Conservation (phyloP, 257 asterid species). For the Fraxinus pennsylvanica region DNA sequence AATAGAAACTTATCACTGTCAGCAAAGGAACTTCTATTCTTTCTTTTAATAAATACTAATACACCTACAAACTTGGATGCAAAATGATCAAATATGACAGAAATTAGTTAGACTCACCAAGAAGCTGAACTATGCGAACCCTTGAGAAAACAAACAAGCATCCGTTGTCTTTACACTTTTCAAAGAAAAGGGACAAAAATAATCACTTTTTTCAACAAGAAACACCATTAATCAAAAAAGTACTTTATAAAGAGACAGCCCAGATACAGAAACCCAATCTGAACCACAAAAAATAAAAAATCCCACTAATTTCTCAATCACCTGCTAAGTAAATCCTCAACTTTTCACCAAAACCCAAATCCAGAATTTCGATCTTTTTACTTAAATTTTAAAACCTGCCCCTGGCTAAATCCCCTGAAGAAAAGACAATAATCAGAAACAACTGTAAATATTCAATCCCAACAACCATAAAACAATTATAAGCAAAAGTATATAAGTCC, state of each 20-base stretch:
- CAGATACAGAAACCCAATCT: constrained; percentile 20
- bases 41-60: constrained; percentile 14
- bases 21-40: constrained; percentile 5
- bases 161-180: background rate
- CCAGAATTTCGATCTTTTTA: constrained; percentile 14
- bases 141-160: constrained; percentile 14
- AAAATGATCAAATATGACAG: background rate
- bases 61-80: constrained; percentile 12
- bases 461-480: constrained; percentile 8
- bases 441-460: constrained; percentile 20
- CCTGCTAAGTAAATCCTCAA: constrained; percentile 20
- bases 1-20: constrained; percentile 5
- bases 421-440: constrained; percentile 14
- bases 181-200: background rate
- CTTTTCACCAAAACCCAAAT: constrained; percentile 25
- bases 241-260: constrained; percentile 8
- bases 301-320: constrained; percentile 21
- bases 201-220: background rate
- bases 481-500: background rate
- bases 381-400: constrained; percentile 27
- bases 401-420: constrained; percentile 19
- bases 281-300: constrained; percentile 21
- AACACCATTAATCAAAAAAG: background rate
- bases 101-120: constrained; percentile 12
- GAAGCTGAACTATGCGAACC: constrained; percentile 7